These are phyloP conservation scores for Neurospora sp. DNA, from an alignment of 495 filamentous ascomycete species.

Conservation along the genomic window DNA sequence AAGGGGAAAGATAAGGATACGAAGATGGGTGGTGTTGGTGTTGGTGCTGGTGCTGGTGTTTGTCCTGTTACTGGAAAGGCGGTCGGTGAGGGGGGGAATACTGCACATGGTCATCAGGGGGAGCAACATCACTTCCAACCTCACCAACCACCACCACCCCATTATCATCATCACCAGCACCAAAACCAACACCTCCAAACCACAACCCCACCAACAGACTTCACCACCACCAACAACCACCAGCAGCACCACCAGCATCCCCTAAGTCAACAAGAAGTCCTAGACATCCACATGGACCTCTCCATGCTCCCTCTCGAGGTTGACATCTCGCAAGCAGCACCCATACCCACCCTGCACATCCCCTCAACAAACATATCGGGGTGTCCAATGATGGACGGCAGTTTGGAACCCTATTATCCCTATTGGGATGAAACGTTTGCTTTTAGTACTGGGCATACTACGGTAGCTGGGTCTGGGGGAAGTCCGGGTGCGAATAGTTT, in stretches of 20 bases:
- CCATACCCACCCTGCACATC: neutral
- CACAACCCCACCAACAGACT: neutral
- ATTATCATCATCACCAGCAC: neutral
- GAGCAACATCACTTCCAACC: neutral
- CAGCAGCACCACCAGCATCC: neutral
- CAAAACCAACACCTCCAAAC: neutral
- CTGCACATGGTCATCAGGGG: neutral
- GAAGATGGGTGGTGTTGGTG: neutral
- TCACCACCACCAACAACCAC: neutral
- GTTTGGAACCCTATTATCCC: slow-evolving; percentile 28
- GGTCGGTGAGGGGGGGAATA: neutral
- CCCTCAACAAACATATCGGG: slow-evolving; percentile 7
- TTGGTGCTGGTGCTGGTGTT: neutral
- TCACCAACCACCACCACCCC: neutral
- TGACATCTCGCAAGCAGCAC: neutral
- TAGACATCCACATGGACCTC: neutral
- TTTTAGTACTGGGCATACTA: too few species aligned
- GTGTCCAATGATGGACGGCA: slow-evolving; percentile 39
- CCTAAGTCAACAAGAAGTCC: neutral
- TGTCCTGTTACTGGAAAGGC: neutral
- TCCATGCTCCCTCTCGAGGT: neutral
- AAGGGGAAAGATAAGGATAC: neutral
- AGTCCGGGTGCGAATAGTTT: neutral
- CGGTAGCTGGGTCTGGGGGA: neutral
- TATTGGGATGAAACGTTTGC: slow-evolving; percentile 30